Evolutionary conservation across 192 early-diverging fungal species (phyloP), one percentile per base, ranked within the genome.

Genomic region (Phlyctochytrium planicorne): DNA sequence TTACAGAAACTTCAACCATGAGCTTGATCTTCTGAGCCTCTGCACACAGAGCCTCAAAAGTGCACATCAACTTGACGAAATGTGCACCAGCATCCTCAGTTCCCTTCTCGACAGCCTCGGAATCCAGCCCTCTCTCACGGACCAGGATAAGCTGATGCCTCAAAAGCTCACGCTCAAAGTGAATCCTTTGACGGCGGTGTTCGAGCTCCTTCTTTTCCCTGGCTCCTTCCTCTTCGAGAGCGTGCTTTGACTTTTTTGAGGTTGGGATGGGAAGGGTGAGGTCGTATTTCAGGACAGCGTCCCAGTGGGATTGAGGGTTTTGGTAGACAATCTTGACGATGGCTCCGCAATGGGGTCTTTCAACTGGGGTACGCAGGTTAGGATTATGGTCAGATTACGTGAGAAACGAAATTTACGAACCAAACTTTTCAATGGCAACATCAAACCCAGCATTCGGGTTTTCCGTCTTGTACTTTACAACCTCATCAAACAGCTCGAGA

Each of bases 81-180:
- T 69, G 68, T 3, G 55, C 55, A 10, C 55, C 55, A 10, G 27
- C 20, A 57, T 29, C 27, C 25, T 57, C 55, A 10, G 6, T 25
- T 29, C 25, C 10, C 14, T 27, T 6, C 20, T 25, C 55, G 24
- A 50, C 40, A 6, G 40, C 40, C 40, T 47, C 40, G 10, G 40
- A 47, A 47, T 47, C 40, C 40, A 47, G 52, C 0, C 70, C 62
- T 2, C 35, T 12, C 59, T 77, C 75, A 12, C 75, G 65, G 24
- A 73, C 68, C 16, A 78, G 62, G 33, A 78, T 53, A 3, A 78
- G 65, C 17, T 60, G 53, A 29, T 73, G 62, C 24, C 56, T n/a
- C 0, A 78, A 68, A 1, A 78, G 63, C 47, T 74, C 76, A 17
- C 56, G 63, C 55, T 74, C 71, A 63, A 78, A 78, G 34, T 56